phyloP scores from a whole-genome alignment of 1,284 basidiomycete genomes.

The Ceratobasidium sp. region DNA sequence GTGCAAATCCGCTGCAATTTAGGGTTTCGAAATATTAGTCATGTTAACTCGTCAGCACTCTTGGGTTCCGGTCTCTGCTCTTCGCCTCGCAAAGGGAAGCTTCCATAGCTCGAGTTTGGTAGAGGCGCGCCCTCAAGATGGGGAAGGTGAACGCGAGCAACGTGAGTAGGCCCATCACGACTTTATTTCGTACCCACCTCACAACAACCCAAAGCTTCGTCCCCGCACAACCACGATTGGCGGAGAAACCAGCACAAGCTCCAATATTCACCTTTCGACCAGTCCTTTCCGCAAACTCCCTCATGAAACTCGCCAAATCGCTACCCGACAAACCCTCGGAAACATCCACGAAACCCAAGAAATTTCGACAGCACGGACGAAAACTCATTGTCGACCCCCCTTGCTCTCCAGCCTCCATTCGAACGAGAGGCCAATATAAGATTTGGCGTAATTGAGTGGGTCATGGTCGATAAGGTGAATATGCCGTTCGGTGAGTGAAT shows the following conservation, averaged over 20 bases:
- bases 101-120: slow-evolving; percentile 2
- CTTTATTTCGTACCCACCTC: not conserved
- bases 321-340: not conserved
- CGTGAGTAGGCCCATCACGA: not conserved
- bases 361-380: not conserved
- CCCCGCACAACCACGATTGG: slow-evolving; percentile 22
- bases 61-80: not conserved
- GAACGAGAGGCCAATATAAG: slow-evolving; percentile 58
- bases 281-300: not conserved
- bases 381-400: slow-evolving; percentile 15
- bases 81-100: not conserved
- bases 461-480: slow-evolving; percentile 88
- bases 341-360: not conserved
- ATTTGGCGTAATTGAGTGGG: slow-evolving; percentile 76
- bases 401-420: not conserved
- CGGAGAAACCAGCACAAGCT: not conserved
- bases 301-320: not conserved
- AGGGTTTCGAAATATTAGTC: not conserved
- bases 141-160: not conserved
- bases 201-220: not conserved
- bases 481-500: slow-evolving; percentile 72
- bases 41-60: not conserved
- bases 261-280: not conserved
- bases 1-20: not conserved
- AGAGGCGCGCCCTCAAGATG: slow-evolving; percentile 15